Evolutionary conservation across 805 yeast species (phyloP).

Genomic region (Groenewaldozyma tartarivorans): DNA sequence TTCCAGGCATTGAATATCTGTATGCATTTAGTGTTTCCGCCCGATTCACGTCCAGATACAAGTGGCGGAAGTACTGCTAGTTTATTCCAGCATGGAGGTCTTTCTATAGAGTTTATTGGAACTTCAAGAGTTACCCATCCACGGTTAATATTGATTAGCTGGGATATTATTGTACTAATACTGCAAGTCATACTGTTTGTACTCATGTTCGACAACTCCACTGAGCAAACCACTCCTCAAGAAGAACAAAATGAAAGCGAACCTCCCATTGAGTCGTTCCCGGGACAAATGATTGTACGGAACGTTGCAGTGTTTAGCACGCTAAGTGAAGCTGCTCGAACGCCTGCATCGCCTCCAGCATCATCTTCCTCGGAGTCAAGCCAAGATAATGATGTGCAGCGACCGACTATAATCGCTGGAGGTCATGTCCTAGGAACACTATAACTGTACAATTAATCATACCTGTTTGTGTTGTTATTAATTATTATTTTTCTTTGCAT

Average conservation of each 20-base stretch:
- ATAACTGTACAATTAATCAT: not conserved
- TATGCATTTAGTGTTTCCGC: constrained; percentile 5
- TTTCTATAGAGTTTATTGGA: constrained; percentile 19
- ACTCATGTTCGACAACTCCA: not conserved
- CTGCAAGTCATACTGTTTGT: constrained; percentile 14
- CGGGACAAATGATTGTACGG: constrained; percentile 13
- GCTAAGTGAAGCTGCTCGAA: not conserved
- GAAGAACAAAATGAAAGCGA: not conserved
- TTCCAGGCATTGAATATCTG: constrained; percentile 10
- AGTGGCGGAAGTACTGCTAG: constrained; percentile 12
- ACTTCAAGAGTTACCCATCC: constrained; percentile 10
- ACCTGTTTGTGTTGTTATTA: not conserved
- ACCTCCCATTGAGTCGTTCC: not conserved
- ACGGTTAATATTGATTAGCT: constrained; percentile 10
- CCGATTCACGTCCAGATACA: not conserved
- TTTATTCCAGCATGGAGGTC: constrained; percentile 16
- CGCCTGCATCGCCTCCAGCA: no score
- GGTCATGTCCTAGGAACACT: not conserved
- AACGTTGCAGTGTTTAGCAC: constrained; percentile 6
- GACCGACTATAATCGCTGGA: not conserved
- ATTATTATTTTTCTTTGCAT: not conserved
- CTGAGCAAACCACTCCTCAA: not conserved
- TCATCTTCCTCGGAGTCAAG: no score
- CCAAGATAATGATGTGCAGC: no score
- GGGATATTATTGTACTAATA: constrained; percentile 14